Conservation (phyloP, 2,329 filamentous ascomycete genomes). For the Aureobasidium leucospermi region DNA sequence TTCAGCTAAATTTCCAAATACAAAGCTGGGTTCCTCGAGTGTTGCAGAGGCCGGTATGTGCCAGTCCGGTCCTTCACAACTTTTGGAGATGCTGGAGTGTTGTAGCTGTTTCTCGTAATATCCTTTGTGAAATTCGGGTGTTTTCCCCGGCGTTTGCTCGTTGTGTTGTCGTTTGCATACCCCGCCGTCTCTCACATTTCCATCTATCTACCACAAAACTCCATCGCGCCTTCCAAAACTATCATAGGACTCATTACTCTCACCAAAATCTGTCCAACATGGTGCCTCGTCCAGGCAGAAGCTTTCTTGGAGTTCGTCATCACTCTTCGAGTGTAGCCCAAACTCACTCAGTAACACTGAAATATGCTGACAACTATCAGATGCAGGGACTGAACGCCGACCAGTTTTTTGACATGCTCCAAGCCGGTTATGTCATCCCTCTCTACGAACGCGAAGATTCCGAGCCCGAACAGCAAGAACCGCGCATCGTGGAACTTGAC, state of each 20-base stretch:
- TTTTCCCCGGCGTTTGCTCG: slow-evolving; percentile 6
- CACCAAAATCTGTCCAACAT: background rate
- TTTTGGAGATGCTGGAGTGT: too few relatives aligned
- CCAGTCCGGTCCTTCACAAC: too few relatives aligned
- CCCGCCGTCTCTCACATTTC: background rate
- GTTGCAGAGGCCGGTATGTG: too few relatives aligned
- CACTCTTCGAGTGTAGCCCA: background rate
- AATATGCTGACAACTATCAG: background rate
- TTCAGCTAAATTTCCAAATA: too few relatives aligned
- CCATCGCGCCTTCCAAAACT: background rate
- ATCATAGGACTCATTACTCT: too few relatives aligned
- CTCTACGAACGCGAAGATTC: background rate
- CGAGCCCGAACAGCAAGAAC: background rate
- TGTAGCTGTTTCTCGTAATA: background rate
- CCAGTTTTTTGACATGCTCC: background rate
- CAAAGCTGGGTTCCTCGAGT: too few relatives aligned
- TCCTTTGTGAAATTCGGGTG: background rate
- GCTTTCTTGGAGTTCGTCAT: background rate
- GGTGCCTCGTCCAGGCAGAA: background rate
- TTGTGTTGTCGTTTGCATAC: slow-evolving; percentile 1
- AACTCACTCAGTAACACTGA: background rate
- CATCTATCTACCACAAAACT: background rate
- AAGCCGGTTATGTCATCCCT: too few relatives aligned
- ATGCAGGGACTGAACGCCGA: background rate
- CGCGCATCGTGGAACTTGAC: slow-evolving; percentile 2